A percentile compares a stretch with the other conserved stretches of the same genome.
phyloP scores from a whole-genome alignment of 495 filamentous ascomycete species.

The Penicillium fimorum region DNA sequence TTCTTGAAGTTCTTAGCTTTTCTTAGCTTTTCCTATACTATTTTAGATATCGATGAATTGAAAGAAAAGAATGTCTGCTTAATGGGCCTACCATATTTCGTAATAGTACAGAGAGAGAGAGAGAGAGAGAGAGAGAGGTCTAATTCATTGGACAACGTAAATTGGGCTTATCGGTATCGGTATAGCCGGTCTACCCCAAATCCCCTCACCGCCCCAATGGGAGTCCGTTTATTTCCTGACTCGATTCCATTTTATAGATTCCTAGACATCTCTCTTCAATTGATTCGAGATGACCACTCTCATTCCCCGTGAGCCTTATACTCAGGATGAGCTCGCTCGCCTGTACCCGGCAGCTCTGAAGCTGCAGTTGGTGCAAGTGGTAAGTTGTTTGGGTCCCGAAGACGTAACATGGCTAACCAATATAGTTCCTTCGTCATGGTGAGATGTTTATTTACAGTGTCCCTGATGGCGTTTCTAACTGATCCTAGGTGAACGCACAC shows the following conservation, averaged over 20 bases:
- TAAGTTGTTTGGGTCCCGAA: slow-evolving; percentile 34
- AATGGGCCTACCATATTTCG: background rate
- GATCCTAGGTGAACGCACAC: slow-evolving; percentile 69
- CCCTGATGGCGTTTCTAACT: slow-evolving; percentile 13
- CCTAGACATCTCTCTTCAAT: background rate
- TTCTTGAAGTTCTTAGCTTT: background rate
- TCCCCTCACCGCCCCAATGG: slow-evolving; percentile 16
- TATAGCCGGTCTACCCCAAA: slow-evolving; percentile 1
- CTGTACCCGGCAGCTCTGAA: slow-evolving; percentile 80
- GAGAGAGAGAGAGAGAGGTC: too few relatives aligned
- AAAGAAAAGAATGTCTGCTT: background rate
- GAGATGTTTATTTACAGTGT: slow-evolving; percentile 13
- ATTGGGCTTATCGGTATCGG: background rate
- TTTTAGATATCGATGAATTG: background rate
- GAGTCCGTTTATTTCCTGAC: background rate
- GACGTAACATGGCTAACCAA: slow-evolving; percentile 14
- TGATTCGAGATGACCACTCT: slow-evolving; percentile 68
- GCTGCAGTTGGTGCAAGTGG: slow-evolving; percentile 85
- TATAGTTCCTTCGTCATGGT: slow-evolving; percentile 81
- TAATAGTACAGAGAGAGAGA: background rate
- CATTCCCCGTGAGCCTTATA: slow-evolving; percentile 71
- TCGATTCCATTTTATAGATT: background rate
- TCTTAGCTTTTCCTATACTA: background rate
- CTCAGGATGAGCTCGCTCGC: slow-evolving; percentile 70
- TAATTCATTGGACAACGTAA: background rate